Conservation (phyloP, 306 rosid species). For the Prunus mongolica region DNA sequence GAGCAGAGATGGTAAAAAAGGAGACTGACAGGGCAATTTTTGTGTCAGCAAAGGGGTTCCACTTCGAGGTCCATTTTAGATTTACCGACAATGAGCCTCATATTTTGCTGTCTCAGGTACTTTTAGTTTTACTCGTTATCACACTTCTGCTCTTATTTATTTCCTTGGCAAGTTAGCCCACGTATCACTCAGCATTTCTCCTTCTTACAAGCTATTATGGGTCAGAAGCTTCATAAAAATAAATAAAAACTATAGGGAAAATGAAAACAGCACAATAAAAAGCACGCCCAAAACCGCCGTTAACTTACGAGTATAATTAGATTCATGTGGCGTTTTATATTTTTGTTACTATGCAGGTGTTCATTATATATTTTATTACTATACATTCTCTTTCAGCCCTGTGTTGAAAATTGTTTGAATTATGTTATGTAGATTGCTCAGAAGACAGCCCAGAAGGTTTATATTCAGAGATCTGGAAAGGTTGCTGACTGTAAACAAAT, state of each 20-base stretch:
- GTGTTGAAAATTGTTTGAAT: constrained; percentile 9
- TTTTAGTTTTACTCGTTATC: constrained; percentile 10
- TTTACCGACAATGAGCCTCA: constrained; percentile 56
- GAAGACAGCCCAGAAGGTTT: constrained; percentile 65
- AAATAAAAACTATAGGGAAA: neutral
- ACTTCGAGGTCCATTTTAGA: constrained; percentile 69
- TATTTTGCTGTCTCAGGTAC: constrained; percentile 80
- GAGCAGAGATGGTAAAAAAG: constrained; percentile 21
- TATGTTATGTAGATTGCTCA: constrained; percentile 57
- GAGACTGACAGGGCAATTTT: constrained; percentile 45
- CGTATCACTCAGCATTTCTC: neutral
- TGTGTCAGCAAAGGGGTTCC: constrained; percentile 51
- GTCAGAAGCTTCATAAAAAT: neutral
- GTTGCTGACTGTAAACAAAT: constrained; percentile 58
- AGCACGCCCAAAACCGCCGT: neutral
- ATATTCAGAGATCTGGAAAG: constrained; percentile 66
- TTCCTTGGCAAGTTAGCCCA: neutral
- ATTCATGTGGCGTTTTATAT: neutral
- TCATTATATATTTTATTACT: neutral
- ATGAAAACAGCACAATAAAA: neutral
- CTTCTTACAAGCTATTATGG: neutral
- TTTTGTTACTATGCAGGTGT: neutral
- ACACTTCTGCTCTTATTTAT: neutral
- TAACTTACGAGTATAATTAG: neutral
- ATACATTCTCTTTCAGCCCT: neutral